These are phyloP conservation scores for Rhynchospora tenuis DNA, from an alignment of 176 grass and related monocot genomes.

Conservation along the genomic window DNA sequence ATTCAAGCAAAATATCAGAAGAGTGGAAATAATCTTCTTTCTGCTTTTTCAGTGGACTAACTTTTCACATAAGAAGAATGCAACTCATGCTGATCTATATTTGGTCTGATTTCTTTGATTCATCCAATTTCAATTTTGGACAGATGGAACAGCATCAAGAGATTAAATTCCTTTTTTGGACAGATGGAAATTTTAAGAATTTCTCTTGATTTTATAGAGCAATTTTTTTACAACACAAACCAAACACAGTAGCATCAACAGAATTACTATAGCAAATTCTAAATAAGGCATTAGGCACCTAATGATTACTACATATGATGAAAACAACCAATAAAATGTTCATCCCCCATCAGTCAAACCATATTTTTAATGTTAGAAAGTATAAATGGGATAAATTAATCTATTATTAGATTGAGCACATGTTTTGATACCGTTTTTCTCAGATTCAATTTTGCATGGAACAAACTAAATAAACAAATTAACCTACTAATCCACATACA, in stretches of 20 bases:
- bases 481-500: background rate
- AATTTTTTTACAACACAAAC: background rate
- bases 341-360: background rate
- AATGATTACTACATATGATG: background rate
- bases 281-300: background rate
- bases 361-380: background rate
- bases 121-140: background rate
- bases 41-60: background rate
- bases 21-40: background rate
- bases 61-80: background rate
- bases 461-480: background rate
- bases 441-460: constrained; percentile 9
- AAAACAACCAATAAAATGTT: background rate
- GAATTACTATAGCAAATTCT: background rate
- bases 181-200: background rate
- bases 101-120: background rate
- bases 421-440: constrained; percentile 11
- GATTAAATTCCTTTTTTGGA: background rate
- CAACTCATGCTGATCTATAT: background rate
- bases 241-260: background rate
- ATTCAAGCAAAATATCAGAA: background rate
- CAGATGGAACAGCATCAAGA: background rate
- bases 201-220: constrained; percentile 9
- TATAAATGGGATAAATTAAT: background rate
- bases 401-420: constrained; percentile 16